A percentile compares a stretch with the other conserved stretches of the same genome.
Conservation (phyloP, 345 rosid species). For the Lepidium sativum region DNA sequence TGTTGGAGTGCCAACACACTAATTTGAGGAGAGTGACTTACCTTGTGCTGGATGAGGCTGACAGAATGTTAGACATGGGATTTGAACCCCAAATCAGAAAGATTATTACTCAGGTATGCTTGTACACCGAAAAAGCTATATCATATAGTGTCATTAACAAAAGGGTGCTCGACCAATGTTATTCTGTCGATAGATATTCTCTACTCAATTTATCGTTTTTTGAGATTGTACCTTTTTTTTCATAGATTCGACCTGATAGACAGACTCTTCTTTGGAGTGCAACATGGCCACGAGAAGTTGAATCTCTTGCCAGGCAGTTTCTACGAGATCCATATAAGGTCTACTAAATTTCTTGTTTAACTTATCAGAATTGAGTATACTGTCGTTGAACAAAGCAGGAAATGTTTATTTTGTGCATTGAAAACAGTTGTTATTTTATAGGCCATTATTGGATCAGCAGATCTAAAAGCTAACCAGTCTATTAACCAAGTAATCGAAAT, state of each 20-base stretch:
- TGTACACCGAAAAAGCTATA: background rate
- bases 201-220: background rate
- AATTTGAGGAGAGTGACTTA: constrained; percentile 83
- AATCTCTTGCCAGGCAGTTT: constrained; percentile 81
- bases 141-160: background rate
- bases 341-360: background rate
- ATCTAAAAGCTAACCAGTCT: constrained; percentile 87
- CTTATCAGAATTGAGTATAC: background rate
- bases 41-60: constrained; percentile 96
- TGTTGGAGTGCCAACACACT: constrained; percentile 80
- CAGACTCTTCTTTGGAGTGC: constrained; percentile 98
- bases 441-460: constrained; percentile 83
- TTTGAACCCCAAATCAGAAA: constrained; percentile 97
- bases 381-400: background rate
- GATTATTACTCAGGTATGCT: constrained; percentile 63
- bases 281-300: constrained; percentile 98
- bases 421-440: constrained; percentile 11
- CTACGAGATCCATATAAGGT: constrained; percentile 87
- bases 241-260: constrained; percentile 95
- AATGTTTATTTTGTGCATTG: background rate
- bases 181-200: background rate
- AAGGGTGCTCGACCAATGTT: background rate
- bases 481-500: constrained; percentile 87
- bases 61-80: constrained; percentile 98
- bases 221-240: constrained; percentile 4